Evolutionary conservation across 306 rosid genomes (phyloP).

Genomic region (Oemleria cerasiformis): DNA sequence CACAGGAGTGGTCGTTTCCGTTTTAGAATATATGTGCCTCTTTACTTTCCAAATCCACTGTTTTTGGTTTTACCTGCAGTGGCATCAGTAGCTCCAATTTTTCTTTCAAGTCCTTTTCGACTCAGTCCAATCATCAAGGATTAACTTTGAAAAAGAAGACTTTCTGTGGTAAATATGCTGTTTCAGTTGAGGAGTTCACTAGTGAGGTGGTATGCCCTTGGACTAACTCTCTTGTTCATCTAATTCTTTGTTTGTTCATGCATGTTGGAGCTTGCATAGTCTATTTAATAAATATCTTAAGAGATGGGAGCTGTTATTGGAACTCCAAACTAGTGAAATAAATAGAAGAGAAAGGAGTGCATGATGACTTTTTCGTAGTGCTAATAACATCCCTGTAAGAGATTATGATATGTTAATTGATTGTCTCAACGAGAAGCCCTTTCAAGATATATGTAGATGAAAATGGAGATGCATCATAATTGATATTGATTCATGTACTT

Average conservation of each 20-base stretch:
- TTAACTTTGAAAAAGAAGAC: constrained; percentile 23
- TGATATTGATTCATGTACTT: background rate
- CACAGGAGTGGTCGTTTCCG: constrained; percentile 1
- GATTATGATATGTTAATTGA: constrained; percentile 8
- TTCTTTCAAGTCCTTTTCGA: constrained; percentile 14
- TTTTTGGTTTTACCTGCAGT: constrained; percentile 16
- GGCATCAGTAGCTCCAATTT: constrained; percentile 18
- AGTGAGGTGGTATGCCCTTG: constrained; percentile 28
- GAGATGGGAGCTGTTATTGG: too few relatives aligned
- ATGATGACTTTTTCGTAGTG: too few relatives aligned
- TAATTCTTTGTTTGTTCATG: background rate
- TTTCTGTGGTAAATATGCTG: constrained; percentile 31
- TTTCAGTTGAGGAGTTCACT: constrained; percentile 34
- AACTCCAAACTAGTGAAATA: too few relatives aligned
- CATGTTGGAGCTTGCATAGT: background rate
- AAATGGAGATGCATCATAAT: constrained; percentile 3
- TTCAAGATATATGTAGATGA: background rate
- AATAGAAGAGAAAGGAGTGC: too few relatives aligned
- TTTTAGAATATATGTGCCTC: background rate
- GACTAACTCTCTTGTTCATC: background rate
- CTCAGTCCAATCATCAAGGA: constrained; percentile 21
- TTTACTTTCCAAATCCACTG: background rate
- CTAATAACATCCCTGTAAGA: too few relatives aligned
- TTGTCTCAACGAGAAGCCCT: background rate
- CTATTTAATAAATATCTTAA: background rate